phyloP scores from a whole-genome alignment of 768 basidiomycete species.

The Cyclocybe cylindracea region DNA sequence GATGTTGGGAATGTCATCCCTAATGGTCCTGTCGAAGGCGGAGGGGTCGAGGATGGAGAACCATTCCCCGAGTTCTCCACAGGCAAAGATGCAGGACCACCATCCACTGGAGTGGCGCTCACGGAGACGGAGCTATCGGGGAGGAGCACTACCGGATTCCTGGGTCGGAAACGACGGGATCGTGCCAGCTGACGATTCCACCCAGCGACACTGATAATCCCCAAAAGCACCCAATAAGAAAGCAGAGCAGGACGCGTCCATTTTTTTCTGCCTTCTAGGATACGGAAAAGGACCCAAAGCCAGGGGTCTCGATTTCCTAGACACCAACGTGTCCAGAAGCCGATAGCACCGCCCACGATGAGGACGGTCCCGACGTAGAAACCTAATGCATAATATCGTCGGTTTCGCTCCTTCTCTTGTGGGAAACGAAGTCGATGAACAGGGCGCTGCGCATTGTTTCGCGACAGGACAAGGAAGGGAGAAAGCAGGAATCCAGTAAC shows the following conservation, averaged over 20 bases:
- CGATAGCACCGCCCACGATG: slow-evolving; percentile 82
- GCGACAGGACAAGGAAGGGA: slow-evolving; percentile 87
- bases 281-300: slow-evolving; percentile 80
- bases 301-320: slow-evolving; percentile 83
- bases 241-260: slow-evolving; percentile 83
- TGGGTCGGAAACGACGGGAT: slow-evolving; percentile 64
- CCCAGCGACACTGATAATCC: slow-evolving; percentile 84
- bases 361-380: slow-evolving; percentile 79
- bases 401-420: slow-evolving; percentile 79
- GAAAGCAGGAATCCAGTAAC: slow-evolving; percentile 94
- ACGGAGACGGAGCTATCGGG: slow-evolving; percentile 1
- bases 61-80: not conserved
- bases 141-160: slow-evolving; percentile 29
- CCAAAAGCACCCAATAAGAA: slow-evolving; percentile 83
- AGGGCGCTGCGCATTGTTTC: slow-evolving; percentile 88
- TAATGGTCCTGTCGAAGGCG: slow-evolving; percentile 24
- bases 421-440: slow-evolving; percentile 81
- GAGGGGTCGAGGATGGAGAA: slow-evolving; percentile 3
- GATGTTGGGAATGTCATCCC: slow-evolving; percentile 48
- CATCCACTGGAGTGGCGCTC: not conserved
- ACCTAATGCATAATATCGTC: slow-evolving; percentile 79
- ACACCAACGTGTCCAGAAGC: slow-evolving; percentile 91
- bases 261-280: slow-evolving; percentile 70
- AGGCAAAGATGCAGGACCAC: not conserved
- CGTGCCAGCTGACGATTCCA: slow-evolving; percentile 92